Base-by-base conservation (phyloP, 768 basidiomycete species). In the Asterophora parasitica region DNA sequence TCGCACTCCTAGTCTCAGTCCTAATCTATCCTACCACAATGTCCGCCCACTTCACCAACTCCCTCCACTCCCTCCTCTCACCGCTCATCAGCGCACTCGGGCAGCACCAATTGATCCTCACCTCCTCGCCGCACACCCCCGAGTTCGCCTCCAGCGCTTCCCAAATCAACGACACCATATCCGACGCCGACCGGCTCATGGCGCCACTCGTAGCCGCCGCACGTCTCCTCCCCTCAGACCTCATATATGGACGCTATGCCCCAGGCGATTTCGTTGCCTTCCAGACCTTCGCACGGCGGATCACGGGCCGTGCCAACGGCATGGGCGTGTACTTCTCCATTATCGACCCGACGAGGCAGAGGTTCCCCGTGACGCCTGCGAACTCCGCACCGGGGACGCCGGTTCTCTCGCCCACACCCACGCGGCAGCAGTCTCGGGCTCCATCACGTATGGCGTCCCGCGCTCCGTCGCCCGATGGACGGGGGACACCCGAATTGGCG, bases 21-120 rank as follows among this genome's bases (percentile, higher is more conserved):
- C 9, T 76, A 27, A 63, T 88, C 36, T 87, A 88, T 61, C 86
- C 87, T 0, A 66, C 70, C 1, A 78, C 84, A 1, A 69, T 84
- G 34, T 82, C 85, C 0, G 66, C 81, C 0, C 65, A 74, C 39
- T 88, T 83, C 57, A 77, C 79, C 2, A 66, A 58, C 13, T 68
- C 74, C 6, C 64, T 87, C 1, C 66, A 70, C 35, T 64, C 49
- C 3, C 73, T 81, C 6, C 61, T 86, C 10, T 51, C 62, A 4
- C 80, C 82, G 0, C 65, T 87, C 7, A 58, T 67, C 13, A 61
- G 62, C 1, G 65, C 73, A 3, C 68, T 82, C 28, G 61, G 64
- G 6, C 60, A 74, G 7, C 83, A 88, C 49, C 64, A 64, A 16
- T 49, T 60, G 3, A 65, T 78, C 12, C 67, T 88, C 4, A 59